Conservation (phyloP, 1,284 basidiomycete genomes). For the Peniophora sp. region DNA sequence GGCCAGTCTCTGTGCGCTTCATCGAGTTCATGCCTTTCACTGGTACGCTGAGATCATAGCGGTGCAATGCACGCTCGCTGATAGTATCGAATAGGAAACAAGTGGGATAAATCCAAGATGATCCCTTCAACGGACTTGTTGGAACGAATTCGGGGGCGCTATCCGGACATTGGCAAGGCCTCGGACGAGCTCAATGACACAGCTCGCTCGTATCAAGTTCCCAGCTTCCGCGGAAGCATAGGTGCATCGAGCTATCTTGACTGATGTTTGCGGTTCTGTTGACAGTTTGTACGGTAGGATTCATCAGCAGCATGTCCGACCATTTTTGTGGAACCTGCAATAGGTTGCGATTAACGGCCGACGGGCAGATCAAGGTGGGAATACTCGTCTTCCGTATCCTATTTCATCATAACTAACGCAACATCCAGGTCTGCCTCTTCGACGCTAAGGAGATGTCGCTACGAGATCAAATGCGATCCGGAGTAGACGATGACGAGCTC, state of each 20-base stretch:
- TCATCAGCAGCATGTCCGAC: slow-evolving; percentile 90
- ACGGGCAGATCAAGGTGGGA: slow-evolving; percentile 81
- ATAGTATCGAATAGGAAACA: slow-evolving; percentile 50
- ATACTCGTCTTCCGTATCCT: slow-evolving; percentile 1
- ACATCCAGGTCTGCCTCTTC: slow-evolving; percentile 72
- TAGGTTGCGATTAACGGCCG: slow-evolving; percentile 76
- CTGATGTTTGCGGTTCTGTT: too few relatives aligned
- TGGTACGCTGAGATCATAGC: slow-evolving; percentile 33
- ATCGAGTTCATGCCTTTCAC: slow-evolving; percentile 95
- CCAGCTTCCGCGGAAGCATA: slow-evolving; percentile 65
- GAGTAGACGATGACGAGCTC: slow-evolving; percentile 58
- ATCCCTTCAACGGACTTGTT: slow-evolving; percentile 64
- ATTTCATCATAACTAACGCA: not conserved
- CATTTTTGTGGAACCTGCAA: slow-evolving; percentile 87
- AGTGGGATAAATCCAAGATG: slow-evolving; percentile 81
- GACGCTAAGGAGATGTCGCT: slow-evolving; percentile 81
- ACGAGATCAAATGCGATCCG: slow-evolving; percentile 63
- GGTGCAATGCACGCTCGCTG: not conserved
- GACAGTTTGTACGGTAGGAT: slow-evolving; percentile 34
- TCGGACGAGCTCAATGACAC: slow-evolving; percentile 72
- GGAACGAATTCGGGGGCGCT: slow-evolving; percentile 32
- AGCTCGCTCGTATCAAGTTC: slow-evolving; percentile 71
- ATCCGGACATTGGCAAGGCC: slow-evolving; percentile 47
- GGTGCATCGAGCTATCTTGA: too few relatives aligned
- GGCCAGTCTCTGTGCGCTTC: slow-evolving; percentile 68